Evolutionary conservation across 2,329 filamentous ascomycete genomes (phyloP), one percentile per base, ranked within the genome.

Genomic region (Mariannaea sp.): DNA sequence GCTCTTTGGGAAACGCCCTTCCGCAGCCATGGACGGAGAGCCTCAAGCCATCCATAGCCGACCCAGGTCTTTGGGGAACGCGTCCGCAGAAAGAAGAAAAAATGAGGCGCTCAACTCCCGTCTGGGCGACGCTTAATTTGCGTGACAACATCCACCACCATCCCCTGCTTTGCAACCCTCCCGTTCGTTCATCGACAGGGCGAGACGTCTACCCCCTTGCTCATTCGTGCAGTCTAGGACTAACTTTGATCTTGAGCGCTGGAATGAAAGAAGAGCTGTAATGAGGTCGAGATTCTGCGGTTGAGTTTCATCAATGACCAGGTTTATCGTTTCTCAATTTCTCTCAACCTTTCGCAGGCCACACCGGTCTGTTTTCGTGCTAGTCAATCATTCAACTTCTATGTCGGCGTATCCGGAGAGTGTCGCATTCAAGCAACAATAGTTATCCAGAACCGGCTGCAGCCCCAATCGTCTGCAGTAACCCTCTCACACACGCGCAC

Each of bases 41-140:
- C 64, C 59, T 66, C 65, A 69, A 45, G 67, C 67, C 65, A 69
- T 68, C 67, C 65, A 69, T 68, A 39, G 64, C 64, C 64, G 67
- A 68, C 67, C 67, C 65, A 69, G 45, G 52, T 58, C 56, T 56
- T 67, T 39, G 36, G 66, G 67, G 64, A 64, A 65, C 65, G 53
- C 62, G 58, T 61, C 55, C 35, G 60, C 19, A 12, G 8, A 7
- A 19, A n/a, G n/a, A n/a, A 20, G 35, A 9, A 39, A 19, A 53
- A 60, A 61, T 42, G 65, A 65, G 65, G 64, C 63, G 62, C 62
- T 58, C 55, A 55, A 62, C 58, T 65, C 61, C 61, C 61, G 55
- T 52, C 62, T 19, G 55, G 46, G 63, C 56, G 53, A 59, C 20
- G 30, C 33, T 47, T 49, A 45, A 53, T 44, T 58, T 57, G 60